phyloP scores from a whole-genome alignment of 2,329 filamentous ascomycete species.

The Pseudogymnoascus sp. region DNA sequence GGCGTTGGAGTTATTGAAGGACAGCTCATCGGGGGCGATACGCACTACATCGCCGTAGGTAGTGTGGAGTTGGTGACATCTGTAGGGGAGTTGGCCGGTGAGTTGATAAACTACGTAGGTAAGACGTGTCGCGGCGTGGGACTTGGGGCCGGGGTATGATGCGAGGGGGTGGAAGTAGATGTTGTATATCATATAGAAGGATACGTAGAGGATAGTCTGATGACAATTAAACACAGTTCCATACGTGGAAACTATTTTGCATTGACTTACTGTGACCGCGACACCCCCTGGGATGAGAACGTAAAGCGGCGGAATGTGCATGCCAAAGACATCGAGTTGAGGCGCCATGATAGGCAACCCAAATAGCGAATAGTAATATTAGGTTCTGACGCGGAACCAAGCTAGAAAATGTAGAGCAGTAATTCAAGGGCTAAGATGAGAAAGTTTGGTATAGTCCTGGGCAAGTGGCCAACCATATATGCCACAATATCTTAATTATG shows the following conservation, averaged over 20 bases:
- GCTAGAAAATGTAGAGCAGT: background rate
- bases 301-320: background rate
- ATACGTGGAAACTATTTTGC: background rate
- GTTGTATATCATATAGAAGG: constrained; percentile 8
- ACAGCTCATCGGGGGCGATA: constrained; percentile 26
- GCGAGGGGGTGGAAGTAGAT: constrained; percentile 13
- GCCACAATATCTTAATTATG: background rate
- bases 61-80: constrained; percentile 16
- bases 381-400: background rate
- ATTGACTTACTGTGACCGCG: background rate
- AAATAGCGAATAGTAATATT: background rate
- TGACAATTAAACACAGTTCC: background rate
- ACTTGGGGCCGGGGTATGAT: constrained; percentile 15
- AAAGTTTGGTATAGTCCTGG: background rate
- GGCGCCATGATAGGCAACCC: background rate
- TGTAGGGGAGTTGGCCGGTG: constrained; percentile 11
- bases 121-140: constrained; percentile 15
- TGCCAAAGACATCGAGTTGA: background rate
- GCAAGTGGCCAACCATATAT: background rate
- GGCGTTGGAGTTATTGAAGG: constrained; percentile 22
- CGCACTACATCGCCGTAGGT: constrained; percentile 19
- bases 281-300: background rate
- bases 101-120: constrained; percentile 12
- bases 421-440: background rate
- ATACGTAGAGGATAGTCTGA: background rate